phyloP scores from a whole-genome alignment of 768 basidiomycete genomes.

The Lactarius sanguifluus region DNA sequence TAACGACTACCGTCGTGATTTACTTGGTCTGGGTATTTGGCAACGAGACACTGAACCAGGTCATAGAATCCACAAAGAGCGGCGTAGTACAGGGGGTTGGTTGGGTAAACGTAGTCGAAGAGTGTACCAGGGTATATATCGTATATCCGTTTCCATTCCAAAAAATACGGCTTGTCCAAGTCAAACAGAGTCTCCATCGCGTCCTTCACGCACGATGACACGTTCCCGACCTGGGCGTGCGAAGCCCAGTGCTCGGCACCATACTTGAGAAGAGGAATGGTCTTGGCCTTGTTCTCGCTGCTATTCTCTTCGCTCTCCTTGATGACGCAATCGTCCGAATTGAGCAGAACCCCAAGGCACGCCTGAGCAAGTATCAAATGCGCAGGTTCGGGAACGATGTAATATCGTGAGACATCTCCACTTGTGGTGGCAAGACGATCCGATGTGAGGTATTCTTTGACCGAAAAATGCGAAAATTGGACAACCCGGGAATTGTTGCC shows the following conservation, averaged over 20 bases:
- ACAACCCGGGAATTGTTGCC: not conserved
- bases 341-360: not conserved
- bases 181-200: not conserved
- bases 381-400: not conserved
- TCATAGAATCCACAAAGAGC: not conserved
- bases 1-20: not conserved
- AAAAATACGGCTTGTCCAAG: not conserved
- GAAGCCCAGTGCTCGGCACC: not conserved
- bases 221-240: not conserved
- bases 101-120: too few relatives aligned
- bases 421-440: not conserved
- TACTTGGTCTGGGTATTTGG: not conserved
- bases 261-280: not conserved
- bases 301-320: too few relatives aligned
- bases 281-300: not conserved
- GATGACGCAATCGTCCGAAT: not conserved
- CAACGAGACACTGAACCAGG: not conserved
- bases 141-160: not conserved
- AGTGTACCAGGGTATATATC: not conserved
- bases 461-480: not conserved
- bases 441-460: not conserved
- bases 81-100: not conserved
- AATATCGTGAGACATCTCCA: not conserved
- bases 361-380: not conserved
- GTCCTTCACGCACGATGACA: not conserved